These are phyloP conservation scores for Arachnopeziza araneosa DNA, from an alignment of 2,329 filamentous ascomycete genomes.

Conservation along the genomic window DNA sequence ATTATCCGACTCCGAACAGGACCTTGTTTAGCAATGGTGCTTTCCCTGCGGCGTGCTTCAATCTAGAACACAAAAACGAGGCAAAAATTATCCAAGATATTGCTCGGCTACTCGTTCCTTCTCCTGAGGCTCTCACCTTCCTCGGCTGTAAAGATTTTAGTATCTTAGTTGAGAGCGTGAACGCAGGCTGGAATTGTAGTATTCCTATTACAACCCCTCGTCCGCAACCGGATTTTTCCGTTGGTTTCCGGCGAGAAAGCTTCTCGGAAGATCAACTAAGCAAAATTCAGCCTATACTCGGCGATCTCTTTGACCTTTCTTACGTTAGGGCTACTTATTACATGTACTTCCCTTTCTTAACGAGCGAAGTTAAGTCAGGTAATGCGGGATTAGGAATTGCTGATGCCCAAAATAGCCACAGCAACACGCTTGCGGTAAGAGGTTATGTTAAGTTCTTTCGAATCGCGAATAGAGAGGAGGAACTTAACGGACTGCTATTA, in stretches of 20 bases:
- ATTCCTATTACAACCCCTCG: constrained; percentile 32
- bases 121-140: background rate
- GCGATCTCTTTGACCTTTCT: constrained; percentile 19
- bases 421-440: constrained; percentile 26
- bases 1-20: too few species aligned
- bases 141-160: constrained; percentile 22
- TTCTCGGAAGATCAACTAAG: background rate
- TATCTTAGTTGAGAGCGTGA: constrained; percentile 35
- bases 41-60: background rate
- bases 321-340: constrained; percentile 39
- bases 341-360: constrained; percentile 46
- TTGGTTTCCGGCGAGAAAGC: constrained; percentile 33
- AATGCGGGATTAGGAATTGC: constrained; percentile 32
- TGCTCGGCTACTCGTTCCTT: background rate
- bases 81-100: constrained; percentile 1
- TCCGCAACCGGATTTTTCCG: constrained; percentile 40
- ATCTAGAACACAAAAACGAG: background rate
- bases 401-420: constrained; percentile 34
- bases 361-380: constrained; percentile 43
- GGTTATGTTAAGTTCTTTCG: constrained; percentile 26
- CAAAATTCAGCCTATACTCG: background rate
- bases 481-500: constrained; percentile 33
- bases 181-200: constrained; percentile 38
- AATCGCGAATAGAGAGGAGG: constrained; percentile 11
- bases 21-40: background rate